These are phyloP conservation scores for Bassia scoparia DNA, from an alignment of 148 eudicot species.

Conservation along the genomic window DNA sequence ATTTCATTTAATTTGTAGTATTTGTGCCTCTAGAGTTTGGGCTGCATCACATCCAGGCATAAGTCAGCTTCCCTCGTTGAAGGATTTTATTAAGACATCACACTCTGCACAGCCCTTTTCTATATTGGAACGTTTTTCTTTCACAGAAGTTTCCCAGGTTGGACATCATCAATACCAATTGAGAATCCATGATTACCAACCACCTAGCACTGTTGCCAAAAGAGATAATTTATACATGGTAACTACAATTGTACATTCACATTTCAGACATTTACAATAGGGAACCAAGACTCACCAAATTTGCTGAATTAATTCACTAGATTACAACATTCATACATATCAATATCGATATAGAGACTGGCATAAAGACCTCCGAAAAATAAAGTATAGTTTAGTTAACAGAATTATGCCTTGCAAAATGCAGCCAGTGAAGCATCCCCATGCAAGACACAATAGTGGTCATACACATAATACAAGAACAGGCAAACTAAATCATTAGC, in stretches of 20 bases:
- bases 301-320: not conserved
- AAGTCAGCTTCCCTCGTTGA: conserved; percentile 56
- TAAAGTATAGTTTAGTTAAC: not conserved
- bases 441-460: too few species aligned
- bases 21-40: conserved; percentile 72
- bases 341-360: not conserved
- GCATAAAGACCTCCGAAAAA: not conserved
- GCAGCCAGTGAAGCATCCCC: not conserved
- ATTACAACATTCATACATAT: not conserved
- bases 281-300: not conserved
- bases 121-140: conserved; percentile 35
- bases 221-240: not conserved
- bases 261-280: not conserved
- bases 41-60: conserved; percentile 84
- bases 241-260: not conserved
- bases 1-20: conserved; percentile 61
- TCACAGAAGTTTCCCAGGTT: conserved; percentile 58
- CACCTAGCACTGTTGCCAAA: conserved; percentile 81
- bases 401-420: not conserved
- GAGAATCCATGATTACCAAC: conserved; percentile 98
- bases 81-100: conserved; percentile 48
- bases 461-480: too few species aligned
- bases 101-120: conserved; percentile 46
- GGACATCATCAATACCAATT: conserved; percentile 96
- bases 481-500: not conserved